phyloP scores from a whole-genome alignment of 2,329 filamentous ascomycete species.

The Sporothrix sp. region DNA sequence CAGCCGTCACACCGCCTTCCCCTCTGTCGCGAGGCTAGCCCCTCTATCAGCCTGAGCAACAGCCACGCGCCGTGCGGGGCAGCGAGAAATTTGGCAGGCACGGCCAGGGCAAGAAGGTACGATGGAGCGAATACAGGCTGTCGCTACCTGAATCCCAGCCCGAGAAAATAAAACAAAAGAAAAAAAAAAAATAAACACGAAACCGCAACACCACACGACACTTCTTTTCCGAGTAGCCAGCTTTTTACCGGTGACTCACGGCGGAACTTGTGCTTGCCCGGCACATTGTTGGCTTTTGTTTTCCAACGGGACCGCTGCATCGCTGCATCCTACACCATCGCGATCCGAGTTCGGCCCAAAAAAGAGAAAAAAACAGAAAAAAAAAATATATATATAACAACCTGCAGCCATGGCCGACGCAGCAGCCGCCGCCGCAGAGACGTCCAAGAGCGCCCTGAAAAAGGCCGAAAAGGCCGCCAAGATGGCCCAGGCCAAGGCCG shows the following conservation, averaged over 20 bases:
- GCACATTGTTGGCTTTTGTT: neutral
- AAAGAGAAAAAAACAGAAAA: neutral
- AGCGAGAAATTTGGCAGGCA: neutral
- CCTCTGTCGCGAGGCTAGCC: neutral
- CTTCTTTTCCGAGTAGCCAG: neutral
- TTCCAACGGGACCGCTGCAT: too few species aligned
- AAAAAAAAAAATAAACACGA: neutral
- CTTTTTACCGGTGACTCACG: conserved; percentile 4
- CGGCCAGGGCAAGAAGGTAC: too few species aligned
- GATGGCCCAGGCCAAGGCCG: conserved; percentile 51
- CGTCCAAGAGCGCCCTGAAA: conserved; percentile 55
- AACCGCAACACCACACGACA: neutral
- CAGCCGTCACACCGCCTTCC: conserved; percentile 6
- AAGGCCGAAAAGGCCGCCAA: conserved; percentile 58
- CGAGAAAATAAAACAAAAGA: conserved; percentile 1
- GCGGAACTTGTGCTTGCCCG: too few species aligned
- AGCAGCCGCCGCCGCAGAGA: conserved; percentile 22
- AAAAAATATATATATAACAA: neutral
- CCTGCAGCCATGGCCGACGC: conserved; percentile 19
- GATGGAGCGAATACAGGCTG: too few species aligned
- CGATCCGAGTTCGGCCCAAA: too few species aligned
- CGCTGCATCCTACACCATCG: too few species aligned
- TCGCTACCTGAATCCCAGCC: neutral
- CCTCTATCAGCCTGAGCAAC: neutral
- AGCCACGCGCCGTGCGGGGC: conserved; percentile 2